Percentiles rank a stretch among this genome's conserved stretches.
Evolutionary conservation across 2,329 filamentous ascomycete genomes (phyloP).

Genomic region (Sclerotinia borealis): DNA sequence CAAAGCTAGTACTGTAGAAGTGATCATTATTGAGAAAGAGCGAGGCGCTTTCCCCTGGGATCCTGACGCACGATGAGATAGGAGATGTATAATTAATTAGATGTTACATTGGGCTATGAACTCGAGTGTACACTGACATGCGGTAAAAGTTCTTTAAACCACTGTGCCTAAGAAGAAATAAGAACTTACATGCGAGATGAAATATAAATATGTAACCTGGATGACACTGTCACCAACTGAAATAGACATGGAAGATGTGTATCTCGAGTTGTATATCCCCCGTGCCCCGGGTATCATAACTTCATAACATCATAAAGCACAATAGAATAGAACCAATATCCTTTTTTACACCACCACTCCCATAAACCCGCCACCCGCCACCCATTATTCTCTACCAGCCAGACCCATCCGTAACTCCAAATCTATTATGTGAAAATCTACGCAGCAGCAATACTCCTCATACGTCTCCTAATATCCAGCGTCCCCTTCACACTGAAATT

Average conservation of each 20-base stretch:
- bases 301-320: not conserved
- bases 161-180: not conserved
- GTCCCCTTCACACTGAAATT: slow-evolving; percentile 30
- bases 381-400: not conserved
- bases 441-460: slow-evolving; percentile 18
- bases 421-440: not conserved
- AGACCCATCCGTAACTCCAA: not conserved
- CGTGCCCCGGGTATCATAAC: not conserved
- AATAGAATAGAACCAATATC: not conserved
- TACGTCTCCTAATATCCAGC: slow-evolving; percentile 24
- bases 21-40: not conserved
- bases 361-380: not conserved
- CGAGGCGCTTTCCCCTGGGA: too few species aligned
- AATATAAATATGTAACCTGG: too few species aligned
- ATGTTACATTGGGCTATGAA: not conserved
- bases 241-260: not conserved
- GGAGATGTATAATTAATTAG: too few species aligned
- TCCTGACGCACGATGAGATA: too few species aligned
- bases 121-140: not conserved
- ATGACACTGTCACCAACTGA: not conserved
- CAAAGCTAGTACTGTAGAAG: not conserved
- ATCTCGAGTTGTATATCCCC: not conserved
- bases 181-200: not conserved
- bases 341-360: not conserved
- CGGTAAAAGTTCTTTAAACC: not conserved